A percentile compares a stretch with the other conserved stretches of the same genome.
Evolutionary conservation across 768 basidiomycete genomes (phyloP).

Genomic region (Tubosaeta brunneosetosa): DNA sequence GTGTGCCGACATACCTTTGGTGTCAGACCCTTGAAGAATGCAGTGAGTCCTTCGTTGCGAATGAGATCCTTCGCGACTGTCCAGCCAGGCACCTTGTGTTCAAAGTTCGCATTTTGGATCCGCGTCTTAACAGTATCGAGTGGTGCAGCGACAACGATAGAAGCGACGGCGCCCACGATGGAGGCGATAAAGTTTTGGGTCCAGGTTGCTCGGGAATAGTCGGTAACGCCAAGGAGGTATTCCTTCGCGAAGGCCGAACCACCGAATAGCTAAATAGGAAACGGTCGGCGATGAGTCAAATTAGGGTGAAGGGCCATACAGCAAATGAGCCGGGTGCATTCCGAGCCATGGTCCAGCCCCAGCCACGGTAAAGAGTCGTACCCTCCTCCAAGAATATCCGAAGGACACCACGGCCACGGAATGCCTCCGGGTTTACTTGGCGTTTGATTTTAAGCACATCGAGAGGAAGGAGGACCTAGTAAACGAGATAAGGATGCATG

Average conservation of each 20-base stretch:
- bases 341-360: conserved; percentile 98
- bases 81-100: conserved; percentile 72
- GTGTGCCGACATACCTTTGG: conserved; percentile 66
- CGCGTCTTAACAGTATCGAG: conserved; percentile 96
- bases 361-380: conserved; percentile 88
- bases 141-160: conserved; percentile 93
- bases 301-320: conserved; percentile 43
- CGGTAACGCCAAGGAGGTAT: conserved; percentile 80
- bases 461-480: conserved; percentile 86
- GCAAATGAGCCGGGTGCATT: conserved; percentile 96
- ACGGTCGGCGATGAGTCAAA: neutral
- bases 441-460: conserved; percentile 98
- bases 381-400: conserved; percentile 92
- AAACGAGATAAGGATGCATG: neutral
- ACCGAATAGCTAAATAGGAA: conserved; percentile 79
- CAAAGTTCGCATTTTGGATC: conserved; percentile 98
- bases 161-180: conserved; percentile 88
- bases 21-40: conserved; percentile 95
- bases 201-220: conserved; percentile 96
- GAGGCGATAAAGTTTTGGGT: conserved; percentile 95
- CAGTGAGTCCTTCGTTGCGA: conserved; percentile 75
- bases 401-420: conserved; percentile 88
- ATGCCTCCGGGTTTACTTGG: conserved; percentile 97
- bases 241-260: conserved; percentile 95
- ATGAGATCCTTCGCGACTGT: conserved; percentile 82